Conservation (phyloP, 2,329 filamentous ascomycete species). For the Neofusicoccum ribis region DNA sequence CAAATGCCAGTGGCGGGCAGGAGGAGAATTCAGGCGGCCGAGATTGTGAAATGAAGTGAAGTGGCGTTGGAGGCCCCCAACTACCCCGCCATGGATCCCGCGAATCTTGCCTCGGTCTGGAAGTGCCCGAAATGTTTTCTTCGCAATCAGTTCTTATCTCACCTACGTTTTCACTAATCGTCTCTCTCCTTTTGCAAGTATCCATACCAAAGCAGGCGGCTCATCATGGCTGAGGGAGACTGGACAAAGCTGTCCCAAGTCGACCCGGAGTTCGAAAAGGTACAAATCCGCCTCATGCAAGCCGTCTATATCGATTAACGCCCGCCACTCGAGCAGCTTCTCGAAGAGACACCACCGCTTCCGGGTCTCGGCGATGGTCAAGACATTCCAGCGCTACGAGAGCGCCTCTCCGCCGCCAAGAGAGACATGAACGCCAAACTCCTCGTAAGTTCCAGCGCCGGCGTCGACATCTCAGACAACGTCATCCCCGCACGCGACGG, state of each 20-base stretch:
- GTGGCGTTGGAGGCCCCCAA: background rate
- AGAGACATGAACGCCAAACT: background rate
- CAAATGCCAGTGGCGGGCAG: too few species aligned
- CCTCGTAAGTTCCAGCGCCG: background rate
- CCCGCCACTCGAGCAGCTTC: background rate
- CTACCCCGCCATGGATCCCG: background rate
- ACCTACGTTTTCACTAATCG: background rate
- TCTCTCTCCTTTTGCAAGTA: too few species aligned
- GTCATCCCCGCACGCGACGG: constrained; percentile 28
- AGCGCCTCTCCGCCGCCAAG: background rate
- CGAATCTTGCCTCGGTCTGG: background rate
- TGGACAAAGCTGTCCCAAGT: background rate
- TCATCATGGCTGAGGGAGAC: background rate
- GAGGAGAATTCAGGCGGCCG: too few species aligned
- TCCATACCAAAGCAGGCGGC: background rate
- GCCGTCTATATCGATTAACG: background rate
- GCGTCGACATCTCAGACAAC: constrained; percentile 25
- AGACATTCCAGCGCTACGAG: background rate
- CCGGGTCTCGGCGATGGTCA: background rate
- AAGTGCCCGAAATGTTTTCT: background rate
- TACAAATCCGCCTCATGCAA: background rate
- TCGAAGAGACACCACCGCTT: background rate
- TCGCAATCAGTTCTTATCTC: background rate
- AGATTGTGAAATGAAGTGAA: background rate
- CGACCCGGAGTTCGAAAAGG: constrained; percentile 1